Evolutionary conservation across 2,329 filamentous ascomycete genomes (phyloP).

Genomic region (Pseudomassariella vexata): DNA sequence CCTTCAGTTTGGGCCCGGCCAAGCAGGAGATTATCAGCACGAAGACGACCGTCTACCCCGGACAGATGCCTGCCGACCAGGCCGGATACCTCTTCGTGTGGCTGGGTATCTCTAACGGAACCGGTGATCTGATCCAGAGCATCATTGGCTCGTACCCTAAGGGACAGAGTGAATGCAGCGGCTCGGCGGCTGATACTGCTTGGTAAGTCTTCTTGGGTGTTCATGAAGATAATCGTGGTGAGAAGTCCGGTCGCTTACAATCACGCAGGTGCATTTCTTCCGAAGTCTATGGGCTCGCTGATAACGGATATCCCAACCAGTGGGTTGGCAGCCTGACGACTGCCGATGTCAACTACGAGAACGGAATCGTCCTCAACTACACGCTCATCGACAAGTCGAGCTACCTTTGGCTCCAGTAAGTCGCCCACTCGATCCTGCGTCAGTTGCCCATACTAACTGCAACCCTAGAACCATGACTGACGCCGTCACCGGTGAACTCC

Average conservation of each 20-base stretch:
- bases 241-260: no score
- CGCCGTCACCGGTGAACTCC: slow-evolving; percentile 12
- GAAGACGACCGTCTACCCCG: slow-evolving; percentile 18
- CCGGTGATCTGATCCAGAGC: slow-evolving; percentile 19
- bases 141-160: slow-evolving; percentile 16
- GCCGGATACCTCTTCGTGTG: slow-evolving; percentile 17
- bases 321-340: slow-evolving; percentile 16
- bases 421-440: no score
- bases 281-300: slow-evolving; percentile 17
- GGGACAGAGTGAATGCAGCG: slow-evolving; percentile 16
- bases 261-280: slow-evolving; percentile 19
- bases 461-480: no score
- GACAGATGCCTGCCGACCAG: slow-evolving; percentile 16
- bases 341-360: slow-evolving; percentile 13
- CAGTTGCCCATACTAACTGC: no score
- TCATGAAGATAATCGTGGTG: no score
- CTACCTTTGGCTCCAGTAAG: slow-evolving; percentile 19
- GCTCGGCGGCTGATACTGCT: slow-evolving; percentile 12
- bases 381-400: slow-evolving; percentile 15
- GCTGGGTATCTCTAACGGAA: slow-evolving; percentile 19
- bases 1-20: slow-evolving; percentile 15
- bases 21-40: slow-evolving; percentile 15
- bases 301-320: slow-evolving; percentile 10
- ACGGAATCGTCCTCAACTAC: slow-evolving; percentile 19
- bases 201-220: no score